Conservation (phyloP, 2,329 filamentous ascomycete species). For the Beauveria rudraprayagi region DNA sequence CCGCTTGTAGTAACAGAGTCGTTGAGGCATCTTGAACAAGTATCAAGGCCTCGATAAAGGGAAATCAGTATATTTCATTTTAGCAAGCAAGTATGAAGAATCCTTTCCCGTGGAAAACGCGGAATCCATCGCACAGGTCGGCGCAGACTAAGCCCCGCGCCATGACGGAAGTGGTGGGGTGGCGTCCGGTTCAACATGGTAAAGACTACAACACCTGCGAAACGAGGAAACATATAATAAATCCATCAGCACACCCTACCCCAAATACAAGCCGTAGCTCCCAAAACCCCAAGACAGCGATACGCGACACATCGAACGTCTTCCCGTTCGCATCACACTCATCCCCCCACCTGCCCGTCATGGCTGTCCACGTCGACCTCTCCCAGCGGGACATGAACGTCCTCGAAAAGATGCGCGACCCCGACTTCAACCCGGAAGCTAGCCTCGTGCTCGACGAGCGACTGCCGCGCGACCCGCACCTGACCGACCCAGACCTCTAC, state of each 20-base stretch:
- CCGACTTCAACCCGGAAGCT: conserved; percentile 50
- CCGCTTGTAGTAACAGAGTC: no score
- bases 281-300: no score
- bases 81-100: not conserved
- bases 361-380: conserved; percentile 39
- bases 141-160: not conserved
- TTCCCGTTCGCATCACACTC: no score
- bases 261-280: no score
- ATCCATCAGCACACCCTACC: not conserved
- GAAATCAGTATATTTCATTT: not conserved
- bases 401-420: conserved; percentile 59
- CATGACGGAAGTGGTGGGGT: conserved; percentile 7
- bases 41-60: not conserved
- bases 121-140: not conserved
- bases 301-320: no score
- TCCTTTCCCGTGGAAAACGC: not conserved
- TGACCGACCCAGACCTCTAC: conserved; percentile 44
- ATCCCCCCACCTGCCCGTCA: conserved; percentile 20
- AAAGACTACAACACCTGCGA: no score
- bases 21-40: not conserved
- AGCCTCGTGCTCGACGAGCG: conserved; percentile 46
- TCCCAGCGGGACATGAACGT: conserved; percentile 53
- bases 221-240: not conserved
- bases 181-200: not conserved
- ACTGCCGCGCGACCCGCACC: conserved; percentile 49